Evolutionary conservation across 768 basidiomycete species (phyloP).

Genomic region (Roridomyces roridus): DNA sequence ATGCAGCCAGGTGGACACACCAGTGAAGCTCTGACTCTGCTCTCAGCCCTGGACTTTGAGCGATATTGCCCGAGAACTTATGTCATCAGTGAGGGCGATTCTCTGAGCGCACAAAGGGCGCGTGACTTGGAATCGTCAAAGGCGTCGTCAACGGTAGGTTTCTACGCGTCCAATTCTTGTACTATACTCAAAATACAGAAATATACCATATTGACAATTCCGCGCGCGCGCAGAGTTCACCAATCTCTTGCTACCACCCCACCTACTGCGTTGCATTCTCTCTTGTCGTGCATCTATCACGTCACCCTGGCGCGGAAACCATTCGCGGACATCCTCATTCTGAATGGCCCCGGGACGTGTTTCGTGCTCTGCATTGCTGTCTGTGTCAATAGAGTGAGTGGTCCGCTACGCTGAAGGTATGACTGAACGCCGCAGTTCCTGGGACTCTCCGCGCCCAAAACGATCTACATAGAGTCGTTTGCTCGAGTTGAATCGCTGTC

Average conservation of each 20-base stretch:
- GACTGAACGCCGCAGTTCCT: conserved; percentile 61
- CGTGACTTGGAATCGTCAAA: conserved; percentile 61
- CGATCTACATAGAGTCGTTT: conserved; percentile 94
- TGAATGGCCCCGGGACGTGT: conserved; percentile 97
- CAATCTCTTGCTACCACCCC: conserved; percentile 77
- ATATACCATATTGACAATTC: conserved; percentile 70
- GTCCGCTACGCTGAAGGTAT: conserved; percentile 5
- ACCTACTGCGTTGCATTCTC: conserved; percentile 65
- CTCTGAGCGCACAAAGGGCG: conserved; percentile 77
- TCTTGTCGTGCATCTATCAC: conserved; percentile 65
- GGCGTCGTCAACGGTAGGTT: conserved; percentile 29
- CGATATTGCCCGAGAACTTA: conserved; percentile 84
- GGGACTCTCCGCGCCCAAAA: conserved; percentile 68
- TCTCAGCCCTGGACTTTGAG: conserved; percentile 74
- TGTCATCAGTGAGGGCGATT: conserved; percentile 82
- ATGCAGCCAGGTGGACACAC: conserved; percentile 86
- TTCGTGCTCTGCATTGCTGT: conserved; percentile 76
- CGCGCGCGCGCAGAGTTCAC: conserved; percentile 88
- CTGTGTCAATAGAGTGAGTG: conserved; percentile 73
- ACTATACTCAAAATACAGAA: conserved; percentile 6
- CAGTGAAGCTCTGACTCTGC: conserved; percentile 77
- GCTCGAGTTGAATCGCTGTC: conserved; percentile 85
- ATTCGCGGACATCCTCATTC: conserved; percentile 76
- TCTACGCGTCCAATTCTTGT: background rate
- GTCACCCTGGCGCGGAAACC: conserved; percentile 61